phyloP scores from a whole-genome alignment of 2,329 filamentous ascomycete genomes.

The Colletotrichum sp. region DNA sequence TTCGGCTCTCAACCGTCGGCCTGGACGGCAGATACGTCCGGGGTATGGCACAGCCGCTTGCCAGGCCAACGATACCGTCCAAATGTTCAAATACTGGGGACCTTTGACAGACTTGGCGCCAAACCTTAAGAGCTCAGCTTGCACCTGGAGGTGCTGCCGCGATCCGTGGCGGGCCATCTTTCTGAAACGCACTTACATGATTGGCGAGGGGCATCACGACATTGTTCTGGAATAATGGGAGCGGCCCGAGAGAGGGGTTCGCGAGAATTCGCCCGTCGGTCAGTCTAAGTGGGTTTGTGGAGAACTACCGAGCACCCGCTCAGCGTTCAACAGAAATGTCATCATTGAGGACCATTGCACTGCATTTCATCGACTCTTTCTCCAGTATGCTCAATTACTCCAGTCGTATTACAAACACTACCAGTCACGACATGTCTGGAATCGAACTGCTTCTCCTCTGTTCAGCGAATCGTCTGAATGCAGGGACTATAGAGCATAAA shows the following conservation, averaged over 20 bases:
- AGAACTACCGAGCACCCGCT: neutral
- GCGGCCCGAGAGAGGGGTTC: neutral
- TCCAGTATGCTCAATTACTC: neutral
- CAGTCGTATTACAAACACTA: neutral
- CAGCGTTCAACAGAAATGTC: neutral
- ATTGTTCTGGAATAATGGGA: neutral
- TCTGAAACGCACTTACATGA: neutral
- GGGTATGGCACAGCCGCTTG: neutral
- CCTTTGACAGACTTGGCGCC: neutral
- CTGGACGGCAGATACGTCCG: neutral
- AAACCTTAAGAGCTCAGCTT: neutral
- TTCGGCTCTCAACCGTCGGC: neutral
- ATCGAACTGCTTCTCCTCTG: accelerated
- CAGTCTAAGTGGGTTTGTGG: neutral
- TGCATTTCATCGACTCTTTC: neutral
- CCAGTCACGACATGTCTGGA: neutral
- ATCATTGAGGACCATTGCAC: neutral
- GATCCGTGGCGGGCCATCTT: neutral
- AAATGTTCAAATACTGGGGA: neutral
- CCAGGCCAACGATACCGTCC: neutral
- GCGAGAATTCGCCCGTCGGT: neutral
- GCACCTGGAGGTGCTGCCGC: neutral
- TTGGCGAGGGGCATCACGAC: neutral
- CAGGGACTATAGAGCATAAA: neutral
- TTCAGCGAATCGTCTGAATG: neutral